Evolutionary conservation across 148 eudicot genomes (phyloP).

Genomic region (Rhododendron molle): DNA sequence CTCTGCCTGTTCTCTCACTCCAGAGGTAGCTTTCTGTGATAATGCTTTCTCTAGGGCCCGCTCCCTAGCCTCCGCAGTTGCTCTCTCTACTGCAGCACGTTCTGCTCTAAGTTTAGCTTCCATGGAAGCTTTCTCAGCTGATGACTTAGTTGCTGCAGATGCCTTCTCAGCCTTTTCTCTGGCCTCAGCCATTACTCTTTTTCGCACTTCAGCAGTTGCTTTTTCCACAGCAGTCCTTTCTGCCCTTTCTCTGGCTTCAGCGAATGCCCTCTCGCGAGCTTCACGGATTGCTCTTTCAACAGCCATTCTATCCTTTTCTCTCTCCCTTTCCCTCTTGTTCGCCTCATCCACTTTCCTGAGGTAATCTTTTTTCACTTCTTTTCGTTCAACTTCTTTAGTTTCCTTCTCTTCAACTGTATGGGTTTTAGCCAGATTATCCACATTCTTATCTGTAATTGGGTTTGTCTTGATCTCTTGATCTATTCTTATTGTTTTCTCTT

Average conservation of each 20-base stretch:
- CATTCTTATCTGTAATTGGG: slow-evolving; percentile 12
- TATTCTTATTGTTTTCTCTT: slow-evolving; percentile 22
- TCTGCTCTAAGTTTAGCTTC: slow-evolving; percentile 81
- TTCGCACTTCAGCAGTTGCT: slow-evolving; percentile 62
- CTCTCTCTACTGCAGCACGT: slow-evolving; percentile 98
- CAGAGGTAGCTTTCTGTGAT: slow-evolving; percentile 56
- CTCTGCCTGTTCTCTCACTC: slow-evolving; percentile 37
- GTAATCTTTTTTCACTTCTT: slow-evolving; percentile 27
- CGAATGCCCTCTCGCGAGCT: slow-evolving; percentile 95
- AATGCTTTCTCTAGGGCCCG: slow-evolving; percentile 85
- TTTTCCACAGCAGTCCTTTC: slow-evolving; percentile 83
- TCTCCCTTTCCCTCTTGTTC: slow-evolving; percentile 54
- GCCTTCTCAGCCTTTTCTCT: slow-evolving; percentile 59
- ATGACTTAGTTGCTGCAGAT: slow-evolving; percentile 33
- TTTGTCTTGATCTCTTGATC: slow-evolving; percentile 28
- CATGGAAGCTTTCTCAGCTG: slow-evolving; percentile 54
- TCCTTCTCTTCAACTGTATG: slow-evolving; percentile 24
- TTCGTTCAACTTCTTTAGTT: slow-evolving; percentile 19
- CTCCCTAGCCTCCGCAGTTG: slow-evolving; percentile 90
- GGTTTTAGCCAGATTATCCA: slow-evolving; percentile 22
- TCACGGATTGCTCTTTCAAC: slow-evolving; percentile 92
- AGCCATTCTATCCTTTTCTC: slow-evolving; percentile 62
- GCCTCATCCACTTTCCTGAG: slow-evolving; percentile 37
- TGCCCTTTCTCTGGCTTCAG: slow-evolving; percentile 80
- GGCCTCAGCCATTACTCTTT: slow-evolving; percentile 50